Base-by-base conservation (phyloP, 2,329 filamentous ascomycete species). In the Ceratocystis eucalypticola region DNA sequence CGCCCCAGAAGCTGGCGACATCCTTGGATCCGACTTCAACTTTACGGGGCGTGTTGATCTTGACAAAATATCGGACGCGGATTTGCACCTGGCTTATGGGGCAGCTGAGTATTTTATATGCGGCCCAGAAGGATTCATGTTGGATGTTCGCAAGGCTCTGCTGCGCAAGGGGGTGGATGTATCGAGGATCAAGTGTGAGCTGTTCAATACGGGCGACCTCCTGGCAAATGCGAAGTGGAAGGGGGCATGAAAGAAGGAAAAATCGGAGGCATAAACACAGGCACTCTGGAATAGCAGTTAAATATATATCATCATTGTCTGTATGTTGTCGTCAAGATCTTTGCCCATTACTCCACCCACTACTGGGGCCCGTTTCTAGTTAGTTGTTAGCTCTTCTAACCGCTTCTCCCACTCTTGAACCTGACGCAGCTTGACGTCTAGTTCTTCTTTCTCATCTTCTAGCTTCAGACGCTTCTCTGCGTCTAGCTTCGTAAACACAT, bases 361-460 rank as follows among this genome's bases (percentile, higher is more conserved):
- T 41, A 41, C 37, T 41, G 37, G 37, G 37, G 10, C 37, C 55
- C 30, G 30, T 59, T 12, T 7, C 30, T 37, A 59, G 30, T 59
- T 59, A 1, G 55, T 55, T 66, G 81, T 89, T 75, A 97, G 77
- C 77, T 97, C 93, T 17, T 81, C 84, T 73, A 97, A 86, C 66
- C 94, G 82, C 74, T 87, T 86, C 80, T 96, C 88, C 70, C 96
- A 82, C 72, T 96, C 93, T 0, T 91, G 91, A 7, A 97, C 88
- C 69, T 91, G 87, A 68, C 94, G 81, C 64, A 99, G 77, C 74
- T 90, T 83, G 62, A 96, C 79, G 68, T 97, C 93, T 55, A 97
- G 80, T 70, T 97, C 93, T 74, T 99, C 94, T 76, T 89, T 95
- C 80, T 97, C 94, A 76, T 99, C 94, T 79, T 99, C 94, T 62